Conservation (phyloP, 2,329 filamentous ascomycete species). For the Fusarium chaquense region DNA sequence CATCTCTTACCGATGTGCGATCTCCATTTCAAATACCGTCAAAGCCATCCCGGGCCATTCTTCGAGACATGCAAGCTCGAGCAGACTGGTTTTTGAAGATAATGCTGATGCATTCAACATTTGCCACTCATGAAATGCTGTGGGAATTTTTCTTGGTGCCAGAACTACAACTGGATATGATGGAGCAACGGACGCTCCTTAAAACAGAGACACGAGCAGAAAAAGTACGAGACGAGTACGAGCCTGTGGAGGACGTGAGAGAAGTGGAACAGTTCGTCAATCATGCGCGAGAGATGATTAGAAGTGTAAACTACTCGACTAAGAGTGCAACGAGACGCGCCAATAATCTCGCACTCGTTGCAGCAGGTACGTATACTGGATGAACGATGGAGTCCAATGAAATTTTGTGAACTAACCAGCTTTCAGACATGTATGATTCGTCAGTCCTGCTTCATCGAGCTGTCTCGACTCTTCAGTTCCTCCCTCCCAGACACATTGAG, state of each 20-base stretch:
- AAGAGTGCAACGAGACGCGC: slow-evolving; percentile 84
- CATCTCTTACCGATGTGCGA: slow-evolving; percentile 79
- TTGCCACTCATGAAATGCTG: slow-evolving; percentile 93
- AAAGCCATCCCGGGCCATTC: slow-evolving; percentile 85
- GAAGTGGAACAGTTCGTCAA: slow-evolving; percentile 95
- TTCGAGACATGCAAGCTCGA: slow-evolving; percentile 87
- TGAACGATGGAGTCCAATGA: slow-evolving; percentile 10
- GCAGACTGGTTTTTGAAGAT: slow-evolving; percentile 91
- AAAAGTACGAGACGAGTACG: slow-evolving; percentile 88
- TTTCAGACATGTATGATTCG: slow-evolving; percentile 76
- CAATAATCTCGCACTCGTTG: slow-evolving; percentile 76
- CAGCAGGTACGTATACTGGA: slow-evolving; percentile 62
- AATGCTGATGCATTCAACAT: slow-evolving; percentile 88
- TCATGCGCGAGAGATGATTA: slow-evolving; percentile 89
- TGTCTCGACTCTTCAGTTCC: slow-evolving; percentile 69
- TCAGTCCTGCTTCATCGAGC: slow-evolving; percentile 66
- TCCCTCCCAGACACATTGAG: slow-evolving; percentile 74
- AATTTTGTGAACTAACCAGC: slow-evolving; percentile 46
- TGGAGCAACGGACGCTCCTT: slow-evolving; percentile 86
- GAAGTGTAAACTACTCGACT: slow-evolving; percentile 84
- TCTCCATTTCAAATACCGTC: slow-evolving; percentile 95
- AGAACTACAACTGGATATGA: slow-evolving; percentile 89
- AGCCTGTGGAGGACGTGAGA: slow-evolving; percentile 82
- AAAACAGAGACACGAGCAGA: slow-evolving; percentile 88
- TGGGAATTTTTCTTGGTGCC: slow-evolving; percentile 99